Base-by-base conservation (phyloP, 2,329 filamentous ascomycete species). In the Lachnellula willkommii region DNA sequence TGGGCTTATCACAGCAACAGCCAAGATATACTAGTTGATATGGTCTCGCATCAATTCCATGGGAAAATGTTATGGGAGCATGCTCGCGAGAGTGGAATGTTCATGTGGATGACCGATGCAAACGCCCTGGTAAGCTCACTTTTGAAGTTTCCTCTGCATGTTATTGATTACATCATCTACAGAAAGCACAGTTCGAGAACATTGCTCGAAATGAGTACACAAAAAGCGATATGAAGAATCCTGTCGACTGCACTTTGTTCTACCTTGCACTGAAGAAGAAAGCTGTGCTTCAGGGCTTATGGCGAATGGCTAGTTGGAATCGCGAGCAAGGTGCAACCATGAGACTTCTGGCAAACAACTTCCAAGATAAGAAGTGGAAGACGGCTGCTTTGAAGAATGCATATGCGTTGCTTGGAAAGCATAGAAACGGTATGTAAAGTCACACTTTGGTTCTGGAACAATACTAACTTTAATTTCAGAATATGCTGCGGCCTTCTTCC, bases 401-500 rank as follows among this genome's bases (percentile, higher is more conserved):
- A 0, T 99, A 96, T 72, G 93, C 94, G 2, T 73, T 99, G 53
- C 85, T 99, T 68, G 94, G 93, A 62, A 95, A 91, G 72, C 82
- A 90, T 46, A 81, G 94, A 50, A 96, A 96, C 70, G 83, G 88
- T 90, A 72, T 68, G 79, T 67, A 17, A 22, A 8, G 28, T 14
- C 20, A 5, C 32, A 11, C 11, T 14, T n/a, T 11, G 11, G 24
- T 36, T 37, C 6, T 11, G 8, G 42, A 12, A 8, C 11, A 45
- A 8, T 36, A 26, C 20, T 53, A 52, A 49, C 45, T 36, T 54
- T 49, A 61, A 40, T 53, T 62, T 53, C 24, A 90, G 90, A 90
- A 72, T 99, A 99, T 68, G 92, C 94, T 3, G 94, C 93, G 1
- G 89, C 94, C 0, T 99, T 97, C 74, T 99, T 99, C 75, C 77